These are phyloP conservation scores for Acanthochlamys bracteata DNA, from an alignment of 106 monocot genomes.

Conservation along the genomic window DNA sequence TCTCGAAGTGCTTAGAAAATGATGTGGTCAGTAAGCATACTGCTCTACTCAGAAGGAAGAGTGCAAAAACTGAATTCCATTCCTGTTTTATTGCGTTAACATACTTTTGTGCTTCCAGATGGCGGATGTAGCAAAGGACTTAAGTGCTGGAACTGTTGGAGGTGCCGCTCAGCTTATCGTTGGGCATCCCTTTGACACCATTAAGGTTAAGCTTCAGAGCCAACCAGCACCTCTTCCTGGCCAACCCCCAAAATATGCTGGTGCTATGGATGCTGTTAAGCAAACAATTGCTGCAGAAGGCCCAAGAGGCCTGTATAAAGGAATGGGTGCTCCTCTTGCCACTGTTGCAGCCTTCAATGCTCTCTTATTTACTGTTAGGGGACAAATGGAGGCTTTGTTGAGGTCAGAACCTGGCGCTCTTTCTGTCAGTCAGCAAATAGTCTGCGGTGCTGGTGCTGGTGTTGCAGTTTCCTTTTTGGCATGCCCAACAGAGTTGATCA, in stretches of 20 bases:
- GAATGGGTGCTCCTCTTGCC: constrained; percentile 93
- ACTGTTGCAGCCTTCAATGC: constrained; percentile 97
- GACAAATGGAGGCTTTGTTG: constrained; percentile 81
- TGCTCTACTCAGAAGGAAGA: too few species aligned
- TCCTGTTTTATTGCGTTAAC: too few species aligned
- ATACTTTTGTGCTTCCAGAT: constrained; percentile 34
- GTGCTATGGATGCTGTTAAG: constrained; percentile 93
- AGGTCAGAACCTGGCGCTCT: constrained; percentile 66
- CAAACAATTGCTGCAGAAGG: constrained; percentile 83
- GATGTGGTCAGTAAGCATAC: too few species aligned
- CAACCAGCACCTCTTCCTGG: constrained; percentile 79
- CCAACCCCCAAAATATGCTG: constrained; percentile 67
- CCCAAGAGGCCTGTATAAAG: constrained; percentile 81
- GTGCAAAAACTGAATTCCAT: too few species aligned
- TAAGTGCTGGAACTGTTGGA: constrained; percentile 88
- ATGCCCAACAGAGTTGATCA: constrained; percentile 88
- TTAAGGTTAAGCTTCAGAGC: constrained; percentile 95
- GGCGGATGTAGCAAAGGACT: constrained; percentile 76
- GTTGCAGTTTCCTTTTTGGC: constrained; percentile 83
- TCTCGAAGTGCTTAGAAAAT: too few species aligned
- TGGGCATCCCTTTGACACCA: constrained; percentile 93
- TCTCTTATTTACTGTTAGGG: constrained; percentile 82
- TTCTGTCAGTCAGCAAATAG: constrained; percentile 66
- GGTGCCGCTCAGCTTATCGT: constrained; percentile 84
- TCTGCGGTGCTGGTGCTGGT: constrained; percentile 86